phyloP scores from a whole-genome alignment of 1,284 basidiomycete genomes.

The Mycena sp. region DNA sequence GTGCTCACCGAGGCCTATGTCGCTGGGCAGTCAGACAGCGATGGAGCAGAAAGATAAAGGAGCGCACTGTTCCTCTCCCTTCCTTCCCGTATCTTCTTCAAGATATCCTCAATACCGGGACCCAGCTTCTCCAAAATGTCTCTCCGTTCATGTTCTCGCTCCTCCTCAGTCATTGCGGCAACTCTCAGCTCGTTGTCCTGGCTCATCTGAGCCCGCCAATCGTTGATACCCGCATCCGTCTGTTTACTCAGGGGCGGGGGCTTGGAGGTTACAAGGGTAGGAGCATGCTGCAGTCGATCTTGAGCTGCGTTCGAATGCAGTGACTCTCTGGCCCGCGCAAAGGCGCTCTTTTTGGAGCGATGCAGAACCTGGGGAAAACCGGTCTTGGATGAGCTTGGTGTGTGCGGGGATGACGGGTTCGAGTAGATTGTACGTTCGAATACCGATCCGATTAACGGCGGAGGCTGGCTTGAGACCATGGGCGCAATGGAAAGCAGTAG shows the following conservation, averaged over 20 bases:
- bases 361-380: conserved; percentile 26
- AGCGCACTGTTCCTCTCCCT: conserved; percentile 45
- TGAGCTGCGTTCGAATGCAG: neutral
- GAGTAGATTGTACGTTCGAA: conserved; percentile 17
- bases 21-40: neutral
- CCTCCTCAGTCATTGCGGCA: conserved; percentile 64
- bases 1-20: neutral
- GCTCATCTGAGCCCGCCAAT: conserved; percentile 59
- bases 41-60: neutral
- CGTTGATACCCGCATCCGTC: conserved; percentile 23
- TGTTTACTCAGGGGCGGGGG: neutral
- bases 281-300: conserved; percentile 6
- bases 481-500: no score
- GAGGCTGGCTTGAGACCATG: neutral
- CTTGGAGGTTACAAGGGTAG: conserved; percentile 4
- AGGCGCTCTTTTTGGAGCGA: conserved; percentile 30
- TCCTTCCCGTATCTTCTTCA: conserved; percentile 62
- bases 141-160: conserved; percentile 64
- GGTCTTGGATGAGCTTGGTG: conserved; percentile 6
- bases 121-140: conserved; percentile 79
- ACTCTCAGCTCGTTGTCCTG: conserved; percentile 65
- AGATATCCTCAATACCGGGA: conserved; percentile 62
- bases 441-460: conserved; percentile 19
- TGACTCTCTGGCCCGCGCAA: conserved; percentile 24
- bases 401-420: neutral